Evolutionary conservation across 352 stramenopile species (phyloP).

Genomic region (Phytophthora pini): DNA sequence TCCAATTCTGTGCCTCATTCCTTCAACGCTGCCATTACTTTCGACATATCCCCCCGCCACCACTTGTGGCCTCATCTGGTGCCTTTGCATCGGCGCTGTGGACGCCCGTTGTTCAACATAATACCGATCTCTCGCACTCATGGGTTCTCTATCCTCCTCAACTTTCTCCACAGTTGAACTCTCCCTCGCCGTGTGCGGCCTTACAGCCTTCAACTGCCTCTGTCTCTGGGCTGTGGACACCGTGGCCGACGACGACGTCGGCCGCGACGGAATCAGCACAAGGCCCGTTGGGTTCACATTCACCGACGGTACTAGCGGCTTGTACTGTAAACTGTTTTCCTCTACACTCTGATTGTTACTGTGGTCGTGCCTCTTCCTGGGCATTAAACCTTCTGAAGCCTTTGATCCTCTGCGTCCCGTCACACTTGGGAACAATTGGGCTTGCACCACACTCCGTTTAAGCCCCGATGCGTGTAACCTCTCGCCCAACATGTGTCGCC

Average conservation of each 20-base stretch:
- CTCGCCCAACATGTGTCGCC: constrained; percentile 30
- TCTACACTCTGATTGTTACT: constrained; percentile 21
- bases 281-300: constrained; percentile 38
- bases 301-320: constrained; percentile 38
- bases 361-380: constrained; percentile 9
- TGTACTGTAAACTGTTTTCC: constrained; percentile 16
- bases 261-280: constrained; percentile 59
- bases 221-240: constrained; percentile 15
- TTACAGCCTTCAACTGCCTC: constrained; percentile 9
- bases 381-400: constrained; percentile 1
- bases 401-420: neutral
- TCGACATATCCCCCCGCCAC: constrained; percentile 7
- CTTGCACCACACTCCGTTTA: constrained; percentile 63
- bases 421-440: constrained; percentile 49
- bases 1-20: neutral
- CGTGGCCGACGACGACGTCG: constrained; percentile 40
- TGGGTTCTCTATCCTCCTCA: constrained; percentile 40
- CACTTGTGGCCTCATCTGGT: constrained; percentile 12
- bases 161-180: neutral
- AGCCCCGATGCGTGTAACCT: constrained; percentile 67
- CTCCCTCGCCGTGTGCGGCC: constrained; percentile 31
- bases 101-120: constrained; percentile 61
- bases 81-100: constrained; percentile 36
- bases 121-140: constrained; percentile 67
- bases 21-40: neutral